Conservation (phyloP, 2,329 filamentous ascomycete species). For the Xylaria sp. region DNA sequence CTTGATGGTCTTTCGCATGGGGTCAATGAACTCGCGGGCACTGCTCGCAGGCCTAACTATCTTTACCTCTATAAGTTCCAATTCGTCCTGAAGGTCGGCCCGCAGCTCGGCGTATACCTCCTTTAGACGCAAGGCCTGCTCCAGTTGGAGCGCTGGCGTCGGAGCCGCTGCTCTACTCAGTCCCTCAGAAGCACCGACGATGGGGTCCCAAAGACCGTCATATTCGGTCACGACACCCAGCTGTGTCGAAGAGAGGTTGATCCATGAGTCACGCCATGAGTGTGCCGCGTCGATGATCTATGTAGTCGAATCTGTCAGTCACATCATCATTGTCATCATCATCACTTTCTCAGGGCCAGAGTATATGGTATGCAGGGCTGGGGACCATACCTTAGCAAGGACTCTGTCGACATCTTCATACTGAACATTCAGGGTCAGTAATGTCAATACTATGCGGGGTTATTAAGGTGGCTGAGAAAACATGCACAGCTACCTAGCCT, state of each 20-base stretch:
- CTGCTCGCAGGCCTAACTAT: slow-evolving; percentile 77
- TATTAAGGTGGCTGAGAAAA: not conserved
- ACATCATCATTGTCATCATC: too few species aligned
- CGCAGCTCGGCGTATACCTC: slow-evolving; percentile 77
- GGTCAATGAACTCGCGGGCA: slow-evolving; percentile 74
- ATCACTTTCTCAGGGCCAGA: slow-evolving; percentile 1
- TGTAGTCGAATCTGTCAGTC: slow-evolving; percentile 27
- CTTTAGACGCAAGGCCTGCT: slow-evolving; percentile 72
- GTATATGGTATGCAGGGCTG: slow-evolving; percentile 26
- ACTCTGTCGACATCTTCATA: slow-evolving; percentile 84
- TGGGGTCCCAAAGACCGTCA: slow-evolving; percentile 79
- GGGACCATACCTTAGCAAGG: slow-evolving; percentile 70
- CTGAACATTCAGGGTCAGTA: slow-evolving; percentile 26
- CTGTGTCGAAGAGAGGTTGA: slow-evolving; percentile 75
- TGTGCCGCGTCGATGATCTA: slow-evolving; percentile 81
- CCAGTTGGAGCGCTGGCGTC: slow-evolving; percentile 72
- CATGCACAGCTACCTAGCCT: not conserved
- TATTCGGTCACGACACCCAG: slow-evolving; percentile 74
- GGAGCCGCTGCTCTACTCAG: slow-evolving; percentile 64
- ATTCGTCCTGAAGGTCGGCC: slow-evolving; percentile 76
- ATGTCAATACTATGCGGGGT: not conserved
- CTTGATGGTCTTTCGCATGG: slow-evolving; percentile 84
- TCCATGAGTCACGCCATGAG: slow-evolving; percentile 83
- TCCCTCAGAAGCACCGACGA: slow-evolving; percentile 72
- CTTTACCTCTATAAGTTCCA: slow-evolving; percentile 75